phyloP scores from a whole-genome alignment of 225 moss, liverwort and hornwort species.

The Pleurozium schreberi region DNA sequence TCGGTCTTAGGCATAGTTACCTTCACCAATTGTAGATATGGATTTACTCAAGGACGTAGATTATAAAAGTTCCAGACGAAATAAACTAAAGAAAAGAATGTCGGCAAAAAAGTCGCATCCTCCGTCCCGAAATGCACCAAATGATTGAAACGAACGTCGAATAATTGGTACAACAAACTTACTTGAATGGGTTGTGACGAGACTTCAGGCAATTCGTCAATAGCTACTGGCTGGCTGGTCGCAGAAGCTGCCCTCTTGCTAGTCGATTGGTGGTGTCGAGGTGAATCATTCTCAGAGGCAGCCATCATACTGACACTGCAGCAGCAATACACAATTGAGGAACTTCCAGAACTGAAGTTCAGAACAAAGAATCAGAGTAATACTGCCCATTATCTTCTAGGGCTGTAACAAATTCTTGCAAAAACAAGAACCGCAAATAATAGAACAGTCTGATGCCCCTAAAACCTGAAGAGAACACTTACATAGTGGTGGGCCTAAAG shows the following conservation, averaged over 20 bases:
- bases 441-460: not conserved
- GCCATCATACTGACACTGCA: conserved; percentile 81
- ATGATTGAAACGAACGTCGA: not conserved
- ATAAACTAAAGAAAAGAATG: not conserved
- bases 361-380: not conserved
- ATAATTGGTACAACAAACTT: not conserved
- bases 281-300: conserved; percentile 71
- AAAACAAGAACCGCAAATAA: not conserved
- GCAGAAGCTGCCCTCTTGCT: conserved; percentile 44
- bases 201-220: conserved; percentile 64
- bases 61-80: not conserved
- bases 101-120: not conserved
- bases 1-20: not conserved
- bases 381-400: not conserved
- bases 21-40: not conserved
- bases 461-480: conserved; percentile 6
- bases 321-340: not conserved
- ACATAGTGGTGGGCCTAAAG: conserved; percentile 91
- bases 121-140: not conserved
- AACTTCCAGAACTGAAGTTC: not conserved
- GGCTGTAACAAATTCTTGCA: not conserved
- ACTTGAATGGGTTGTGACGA: conserved; percentile 66
- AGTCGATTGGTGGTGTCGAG: conserved; percentile 41
- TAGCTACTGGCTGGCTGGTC: conserved; percentile 31
- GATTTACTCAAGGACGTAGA: not conserved